Evolutionary conservation across 768 basidiomycete species (phyloP), one percentile per base, ranked within the genome.

Genomic region (Lactifluus pinguis): DNA sequence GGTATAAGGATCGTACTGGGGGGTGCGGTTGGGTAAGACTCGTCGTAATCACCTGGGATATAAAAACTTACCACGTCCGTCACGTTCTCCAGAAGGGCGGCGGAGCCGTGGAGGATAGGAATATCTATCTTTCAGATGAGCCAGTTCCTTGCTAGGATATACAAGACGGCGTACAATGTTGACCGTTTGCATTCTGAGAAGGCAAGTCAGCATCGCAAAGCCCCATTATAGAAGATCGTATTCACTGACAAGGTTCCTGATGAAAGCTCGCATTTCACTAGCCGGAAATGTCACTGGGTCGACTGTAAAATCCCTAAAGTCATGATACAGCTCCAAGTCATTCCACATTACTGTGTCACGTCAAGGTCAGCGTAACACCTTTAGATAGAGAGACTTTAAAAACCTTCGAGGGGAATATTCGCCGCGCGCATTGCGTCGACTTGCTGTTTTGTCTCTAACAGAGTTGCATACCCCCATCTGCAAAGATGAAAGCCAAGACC

Each of bases 401-500:
- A 34, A 83, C 83, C 82, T 80, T 92, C 89, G 6, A 92, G 76
- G n/a, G 89, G 90, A 60, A 92, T 82, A 54, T 81, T 76, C 0
- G 87, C 86, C 21, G 77, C 81, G 17, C 83, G 77, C 88, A 79
- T 89, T 64, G 72, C 79, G 34, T 68, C 69, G 54, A 84, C 82
- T 19, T 80, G 77, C 53, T 79, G 76, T 34, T 75, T 75, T 9
- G 83, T 83, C 65, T 86, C 83, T 57, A 75, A 79, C 19, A 89
- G 66, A 65, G 80, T 74, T 34, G 67, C 57, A 60, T 80, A 82
- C 4, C 81, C 81, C 79, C 79, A 83, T 59, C 79, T 78, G 74
- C 85, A 86, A 15, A 88, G 77, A 61, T 92, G 88, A 75, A 88
- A 88, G 7, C 89, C 88, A 68, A 90, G 87, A 5, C 82, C 83